These are phyloP conservation scores for Chaetomiaceae sp. DNA, from an alignment of 2,329 filamentous ascomycete genomes.

Conservation along the genomic window DNA sequence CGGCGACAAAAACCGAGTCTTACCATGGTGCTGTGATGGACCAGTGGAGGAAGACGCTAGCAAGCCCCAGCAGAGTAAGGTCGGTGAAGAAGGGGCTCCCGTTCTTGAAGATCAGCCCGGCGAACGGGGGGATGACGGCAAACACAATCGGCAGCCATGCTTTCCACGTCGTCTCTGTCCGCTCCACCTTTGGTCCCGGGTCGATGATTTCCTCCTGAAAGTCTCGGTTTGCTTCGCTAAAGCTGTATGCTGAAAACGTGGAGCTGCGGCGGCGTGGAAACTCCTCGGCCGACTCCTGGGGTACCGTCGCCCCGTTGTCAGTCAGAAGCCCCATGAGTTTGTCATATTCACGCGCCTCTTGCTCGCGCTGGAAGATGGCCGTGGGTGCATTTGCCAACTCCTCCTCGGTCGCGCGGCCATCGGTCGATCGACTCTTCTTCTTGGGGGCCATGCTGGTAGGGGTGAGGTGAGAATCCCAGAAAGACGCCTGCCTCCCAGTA, in stretches of 20 bases:
- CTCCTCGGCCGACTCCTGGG: too few relatives aligned
- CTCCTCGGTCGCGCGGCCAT: neutral
- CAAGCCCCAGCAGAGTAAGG: conserved; percentile 71
- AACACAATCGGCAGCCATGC: conserved; percentile 77
- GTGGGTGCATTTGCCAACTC: neutral
- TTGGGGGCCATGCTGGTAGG: neutral
- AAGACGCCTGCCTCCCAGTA: too few relatives aligned
- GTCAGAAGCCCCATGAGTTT: too few relatives aligned
- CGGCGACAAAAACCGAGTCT: conserved; percentile 26
- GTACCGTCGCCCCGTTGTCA: too few relatives aligned
- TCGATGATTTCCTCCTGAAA: conserved; percentile 65
- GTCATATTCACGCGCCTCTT: too few relatives aligned
- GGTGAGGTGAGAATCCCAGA: too few relatives aligned
- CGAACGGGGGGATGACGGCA: conserved; percentile 80
- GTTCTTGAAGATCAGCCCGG: conserved; percentile 77
- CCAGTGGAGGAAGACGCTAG: conserved; percentile 87
- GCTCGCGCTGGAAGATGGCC: neutral
- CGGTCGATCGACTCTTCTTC: neutral
- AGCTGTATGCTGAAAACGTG: conserved; percentile 69
- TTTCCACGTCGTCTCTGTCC: conserved; percentile 61
- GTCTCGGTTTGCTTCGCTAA: conserved; percentile 61
- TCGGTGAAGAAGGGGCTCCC: conserved; percentile 82
- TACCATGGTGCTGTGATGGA: conserved; percentile 87
- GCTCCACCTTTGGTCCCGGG: conserved; percentile 37
- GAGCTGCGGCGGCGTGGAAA: conserved; percentile 62